Conservation (phyloP, 768 basidiomycete genomes). For the Amanita muscaria region DNA sequence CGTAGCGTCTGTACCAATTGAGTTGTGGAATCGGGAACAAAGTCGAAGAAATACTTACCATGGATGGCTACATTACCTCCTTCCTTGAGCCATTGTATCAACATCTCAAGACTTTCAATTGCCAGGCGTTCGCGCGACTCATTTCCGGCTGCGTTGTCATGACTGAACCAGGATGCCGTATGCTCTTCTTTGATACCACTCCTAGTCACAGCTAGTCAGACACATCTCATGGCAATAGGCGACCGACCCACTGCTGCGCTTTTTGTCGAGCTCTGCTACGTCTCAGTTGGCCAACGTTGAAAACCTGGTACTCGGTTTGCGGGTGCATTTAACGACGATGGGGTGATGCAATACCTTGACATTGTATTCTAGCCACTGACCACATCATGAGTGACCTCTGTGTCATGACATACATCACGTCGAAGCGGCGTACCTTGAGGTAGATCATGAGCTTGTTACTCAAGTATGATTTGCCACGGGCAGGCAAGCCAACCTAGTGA, state of each 20-base stretch:
- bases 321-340: neutral
- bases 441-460: slow-evolving; percentile 98
- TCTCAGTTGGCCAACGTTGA: slow-evolving; percentile 94
- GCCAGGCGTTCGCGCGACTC: slow-evolving; percentile 75
- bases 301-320: slow-evolving; percentile 50
- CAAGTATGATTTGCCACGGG: slow-evolving; percentile 95
- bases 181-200: slow-evolving; percentile 88
- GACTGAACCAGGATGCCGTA: slow-evolving; percentile 83
- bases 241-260: slow-evolving; percentile 53
- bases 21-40: too few species aligned
- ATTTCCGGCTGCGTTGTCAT: slow-evolving; percentile 72
- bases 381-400: neutral
- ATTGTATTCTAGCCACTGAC: slow-evolving; percentile 97
- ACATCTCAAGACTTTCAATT: slow-evolving; percentile 86
- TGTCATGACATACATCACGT: neutral
- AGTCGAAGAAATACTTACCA: too few species aligned
- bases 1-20: slow-evolving; percentile 68
- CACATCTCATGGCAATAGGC: neutral
- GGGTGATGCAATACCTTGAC: slow-evolving; percentile 55
- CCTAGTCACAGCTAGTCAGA: slow-evolving; percentile 24
- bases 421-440: slow-evolving; percentile 57
- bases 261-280: slow-evolving; percentile 76
- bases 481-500: slow-evolving; percentile 86
- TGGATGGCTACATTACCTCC: slow-evolving; percentile 98
- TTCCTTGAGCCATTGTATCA: slow-evolving; percentile 90